phyloP scores from a whole-genome alignment of 2,329 filamentous ascomycete species.

The Didymella glomerata region DNA sequence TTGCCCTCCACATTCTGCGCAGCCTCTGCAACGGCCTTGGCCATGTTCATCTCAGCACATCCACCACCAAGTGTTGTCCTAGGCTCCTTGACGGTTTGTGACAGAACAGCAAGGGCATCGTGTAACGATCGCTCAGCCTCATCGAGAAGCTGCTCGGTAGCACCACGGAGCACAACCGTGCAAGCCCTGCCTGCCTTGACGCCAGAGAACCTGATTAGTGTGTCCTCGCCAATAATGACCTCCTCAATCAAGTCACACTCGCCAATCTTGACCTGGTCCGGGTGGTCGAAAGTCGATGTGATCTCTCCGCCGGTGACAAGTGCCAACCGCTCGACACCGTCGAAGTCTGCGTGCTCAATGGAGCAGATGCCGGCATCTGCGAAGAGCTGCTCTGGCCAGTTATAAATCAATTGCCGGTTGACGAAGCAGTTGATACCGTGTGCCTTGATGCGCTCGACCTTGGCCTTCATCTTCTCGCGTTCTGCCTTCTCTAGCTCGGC shows the following conservation, averaged over 20 bases:
- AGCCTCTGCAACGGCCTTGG: conserved; percentile 93
- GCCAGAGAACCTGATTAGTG: conserved; percentile 95
- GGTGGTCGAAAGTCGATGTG: conserved; percentile 96
- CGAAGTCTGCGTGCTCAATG: conserved; percentile 98
- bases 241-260: conserved; percentile 97
- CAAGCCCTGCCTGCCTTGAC: conserved; percentile 93
- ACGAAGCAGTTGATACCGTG: conserved; percentile 99
- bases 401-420: conserved; percentile 99
- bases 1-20: conserved; percentile 96
- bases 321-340: conserved; percentile 93
- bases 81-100: conserved; percentile 94
- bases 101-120: conserved; percentile 93
- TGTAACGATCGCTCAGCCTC: conserved; percentile 96
- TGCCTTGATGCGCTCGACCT: conserved; percentile 98
- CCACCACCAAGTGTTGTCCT: conserved; percentile 93
- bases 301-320: conserved; percentile 98
- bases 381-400: conserved; percentile 99
- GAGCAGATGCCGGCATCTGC: conserved; percentile 97
- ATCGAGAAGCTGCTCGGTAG: conserved; percentile 95
- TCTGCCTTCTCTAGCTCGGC: conserved; percentile 99
- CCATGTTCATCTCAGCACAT: conserved; percentile 98
- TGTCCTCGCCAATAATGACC: conserved; percentile 98
- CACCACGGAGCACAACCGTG: conserved; percentile 94
- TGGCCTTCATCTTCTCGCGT: conserved; percentile 99
- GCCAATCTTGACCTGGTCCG: conserved; percentile 94